Percentiles rank a stretch among this genome's conserved stretches.
Evolutionary conservation across 2,329 filamentous ascomycete genomes (phyloP).

Genomic region (Ascochyta clinopodiicola): DNA sequence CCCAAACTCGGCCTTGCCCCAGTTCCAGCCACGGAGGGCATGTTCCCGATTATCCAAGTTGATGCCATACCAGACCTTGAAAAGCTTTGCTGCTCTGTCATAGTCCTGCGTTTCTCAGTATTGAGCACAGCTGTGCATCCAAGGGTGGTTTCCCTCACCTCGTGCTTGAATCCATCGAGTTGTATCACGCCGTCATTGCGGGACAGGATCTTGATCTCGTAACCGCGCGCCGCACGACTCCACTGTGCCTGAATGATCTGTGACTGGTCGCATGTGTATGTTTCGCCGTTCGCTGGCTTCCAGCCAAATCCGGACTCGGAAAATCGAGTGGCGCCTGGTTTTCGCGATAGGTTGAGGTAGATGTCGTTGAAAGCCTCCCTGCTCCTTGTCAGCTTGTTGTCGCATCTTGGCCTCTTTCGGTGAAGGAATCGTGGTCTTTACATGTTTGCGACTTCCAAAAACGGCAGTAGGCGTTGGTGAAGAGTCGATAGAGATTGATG

Average conservation of each 20-base stretch:
- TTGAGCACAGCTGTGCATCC: background rate
- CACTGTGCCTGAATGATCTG: constrained; percentile 90
- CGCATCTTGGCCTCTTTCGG: background rate
- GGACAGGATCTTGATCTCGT: constrained; percentile 89
- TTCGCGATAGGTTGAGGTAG: constrained; percentile 92
- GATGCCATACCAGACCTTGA: constrained; percentile 98
- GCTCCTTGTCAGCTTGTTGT: constrained; percentile 12
- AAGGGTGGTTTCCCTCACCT: constrained; percentile 56
- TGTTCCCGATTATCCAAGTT: constrained; percentile 93
- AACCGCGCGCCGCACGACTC: constrained; percentile 91
- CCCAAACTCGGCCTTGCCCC: constrained; percentile 96
- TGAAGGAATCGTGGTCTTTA: background rate
- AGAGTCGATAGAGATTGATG: constrained; percentile 4
- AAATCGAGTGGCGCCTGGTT: constrained; percentile 90
- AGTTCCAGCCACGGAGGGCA: constrained; percentile 96
- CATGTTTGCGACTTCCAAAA: constrained; percentile 13
- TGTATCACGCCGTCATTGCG: constrained; percentile 86
- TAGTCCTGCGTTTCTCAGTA: constrained; percentile 68
- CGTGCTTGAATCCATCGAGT: constrained; percentile 91
- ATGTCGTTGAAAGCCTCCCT: constrained; percentile 97
- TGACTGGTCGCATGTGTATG: constrained; percentile 87
- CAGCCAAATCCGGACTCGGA: constrained; percentile 94
- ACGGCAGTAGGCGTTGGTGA: background rate
- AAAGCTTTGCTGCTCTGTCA: constrained; percentile 87
- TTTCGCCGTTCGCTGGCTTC: constrained; percentile 88